Evolutionary conservation across 257 asterid species (phyloP).

Genomic region (Salvia hispanica): DNA sequence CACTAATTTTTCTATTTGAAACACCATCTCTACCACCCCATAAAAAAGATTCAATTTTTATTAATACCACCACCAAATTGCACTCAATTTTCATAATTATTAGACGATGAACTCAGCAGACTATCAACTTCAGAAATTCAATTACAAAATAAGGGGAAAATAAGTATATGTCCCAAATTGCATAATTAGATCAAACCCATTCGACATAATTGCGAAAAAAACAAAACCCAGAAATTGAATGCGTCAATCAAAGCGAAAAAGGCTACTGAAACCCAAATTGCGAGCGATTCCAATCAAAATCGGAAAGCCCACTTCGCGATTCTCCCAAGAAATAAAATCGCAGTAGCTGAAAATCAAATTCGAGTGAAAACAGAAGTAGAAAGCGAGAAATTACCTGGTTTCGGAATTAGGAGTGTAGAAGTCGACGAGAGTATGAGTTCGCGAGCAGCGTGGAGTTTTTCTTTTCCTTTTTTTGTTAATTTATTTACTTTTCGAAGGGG

Average conservation of each 20-base stretch:
- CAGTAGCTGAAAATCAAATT: conserved; percentile 26
- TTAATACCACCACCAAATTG: neutral
- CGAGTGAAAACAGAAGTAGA: conserved; percentile 18
- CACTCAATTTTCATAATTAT: neutral
- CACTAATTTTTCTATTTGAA: neutral
- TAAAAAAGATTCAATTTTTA: conserved; percentile 3
- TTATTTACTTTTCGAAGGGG: conserved; percentile 1
- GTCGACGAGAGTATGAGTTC: conserved; percentile 27
- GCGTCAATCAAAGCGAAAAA: conserved; percentile 11
- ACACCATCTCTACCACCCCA: neutral
- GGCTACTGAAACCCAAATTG: neutral
- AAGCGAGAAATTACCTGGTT: conserved; percentile 48
- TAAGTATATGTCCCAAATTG: neutral
- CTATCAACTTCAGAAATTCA: conserved; percentile 12
- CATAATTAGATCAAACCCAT: conserved; percentile 23
- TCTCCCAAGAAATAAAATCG: conserved; percentile 12
- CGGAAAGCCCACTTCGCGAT: conserved; percentile 31
- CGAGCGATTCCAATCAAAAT: conserved; percentile 27
- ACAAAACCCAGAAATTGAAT: conserved; percentile 20
- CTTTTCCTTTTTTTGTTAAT: neutral
- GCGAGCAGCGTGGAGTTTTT: conserved; percentile 23
- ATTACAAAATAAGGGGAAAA: neutral
- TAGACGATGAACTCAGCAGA: neutral
- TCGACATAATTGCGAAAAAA: neutral
- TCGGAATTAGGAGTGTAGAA: too few species aligned